A percentile compares a stretch with the other conserved stretches of the same genome.
Conservation (phyloP, 169 alveolate species). For the Cardiosporidium cionae region DNA sequence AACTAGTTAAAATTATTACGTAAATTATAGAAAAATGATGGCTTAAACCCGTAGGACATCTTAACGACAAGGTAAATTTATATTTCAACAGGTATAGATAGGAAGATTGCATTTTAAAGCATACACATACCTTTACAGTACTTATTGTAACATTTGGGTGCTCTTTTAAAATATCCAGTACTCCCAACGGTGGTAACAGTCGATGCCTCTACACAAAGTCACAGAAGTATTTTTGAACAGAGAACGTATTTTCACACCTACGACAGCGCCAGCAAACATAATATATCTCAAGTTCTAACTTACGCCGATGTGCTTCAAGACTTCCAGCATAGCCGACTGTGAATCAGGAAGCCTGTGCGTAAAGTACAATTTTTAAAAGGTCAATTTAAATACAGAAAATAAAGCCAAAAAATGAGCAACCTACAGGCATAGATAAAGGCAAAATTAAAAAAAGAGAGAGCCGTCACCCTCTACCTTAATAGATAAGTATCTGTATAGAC, state of each 20-base stretch:
- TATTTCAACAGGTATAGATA: no score
- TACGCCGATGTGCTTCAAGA: neutral
- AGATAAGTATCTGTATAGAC: neutral
- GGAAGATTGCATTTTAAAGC: no score
- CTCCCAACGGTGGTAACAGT: constrained; percentile 32
- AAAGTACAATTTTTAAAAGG: no score
- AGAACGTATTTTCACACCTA: neutral
- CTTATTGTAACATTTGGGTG: constrained; percentile 24
- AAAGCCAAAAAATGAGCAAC: no score
- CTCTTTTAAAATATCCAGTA: constrained; percentile 23
- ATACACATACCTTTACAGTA: constrained; percentile 31
- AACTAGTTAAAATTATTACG: no score
- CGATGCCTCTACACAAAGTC: constrained; percentile 14
- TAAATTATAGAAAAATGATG: no score
- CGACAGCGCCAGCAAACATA: neutral
- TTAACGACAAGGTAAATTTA: no score
- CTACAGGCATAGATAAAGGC: no score
- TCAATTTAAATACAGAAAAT: no score
- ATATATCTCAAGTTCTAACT: neutral
- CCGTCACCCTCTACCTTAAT: no score
- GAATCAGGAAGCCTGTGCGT: neutral
- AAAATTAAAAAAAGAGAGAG: no score
- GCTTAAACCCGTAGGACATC: no score
- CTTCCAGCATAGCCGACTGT: neutral
- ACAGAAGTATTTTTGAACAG: neutral